Percentiles rank a stretch among this genome's conserved stretches.
phyloP scores from a whole-genome alignment of 2,329 filamentous ascomycete species.

The Byssothecium circinans region DNA sequence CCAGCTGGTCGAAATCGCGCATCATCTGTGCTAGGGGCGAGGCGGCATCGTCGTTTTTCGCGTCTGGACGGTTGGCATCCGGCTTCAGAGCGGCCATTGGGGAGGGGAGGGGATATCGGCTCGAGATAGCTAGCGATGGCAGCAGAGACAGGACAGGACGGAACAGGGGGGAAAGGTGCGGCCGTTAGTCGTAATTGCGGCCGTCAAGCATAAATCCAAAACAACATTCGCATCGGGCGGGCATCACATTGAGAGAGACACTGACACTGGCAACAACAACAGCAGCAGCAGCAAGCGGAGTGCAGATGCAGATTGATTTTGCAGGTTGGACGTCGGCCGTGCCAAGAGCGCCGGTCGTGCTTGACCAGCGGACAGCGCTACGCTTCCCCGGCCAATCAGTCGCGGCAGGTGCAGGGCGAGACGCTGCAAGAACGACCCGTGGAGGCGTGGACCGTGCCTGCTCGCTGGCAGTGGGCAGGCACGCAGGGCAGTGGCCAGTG shows the following conservation, averaged over 20 bases:
- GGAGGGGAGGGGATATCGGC: conserved; percentile 7
- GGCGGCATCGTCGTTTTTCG: conserved; percentile 13
- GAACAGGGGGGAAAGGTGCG: conserved; percentile 1
- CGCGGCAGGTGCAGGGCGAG: not conserved
- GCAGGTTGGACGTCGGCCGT: conserved; percentile 8
- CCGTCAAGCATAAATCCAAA: conserved; percentile 11
- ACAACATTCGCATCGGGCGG: conserved; percentile 4
- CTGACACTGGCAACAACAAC: conserved; percentile 2
- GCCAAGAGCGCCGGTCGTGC: conserved; percentile 16
- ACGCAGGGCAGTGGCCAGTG: too few relatives aligned
- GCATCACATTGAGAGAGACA: conserved; percentile 13
- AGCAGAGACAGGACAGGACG: not conserved
- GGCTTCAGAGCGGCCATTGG: conserved; percentile 29
- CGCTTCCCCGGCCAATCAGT: conserved; percentile 21
- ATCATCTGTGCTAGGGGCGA: conserved; percentile 33
- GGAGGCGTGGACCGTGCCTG: not conserved
- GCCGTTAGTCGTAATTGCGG: conserved; percentile 3
- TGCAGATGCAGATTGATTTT: conserved; percentile 18
- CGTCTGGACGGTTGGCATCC: conserved; percentile 21
- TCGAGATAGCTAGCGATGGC: not conserved
- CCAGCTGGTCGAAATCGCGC: conserved; percentile 39
- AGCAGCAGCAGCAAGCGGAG: not conserved
- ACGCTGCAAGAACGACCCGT: not conserved
- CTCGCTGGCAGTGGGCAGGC: too few relatives aligned
- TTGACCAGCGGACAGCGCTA: conserved; percentile 17